Evolutionary conservation across 345 rosid species (phyloP).

Genomic region (Bretschneidera sinensis): DNA sequence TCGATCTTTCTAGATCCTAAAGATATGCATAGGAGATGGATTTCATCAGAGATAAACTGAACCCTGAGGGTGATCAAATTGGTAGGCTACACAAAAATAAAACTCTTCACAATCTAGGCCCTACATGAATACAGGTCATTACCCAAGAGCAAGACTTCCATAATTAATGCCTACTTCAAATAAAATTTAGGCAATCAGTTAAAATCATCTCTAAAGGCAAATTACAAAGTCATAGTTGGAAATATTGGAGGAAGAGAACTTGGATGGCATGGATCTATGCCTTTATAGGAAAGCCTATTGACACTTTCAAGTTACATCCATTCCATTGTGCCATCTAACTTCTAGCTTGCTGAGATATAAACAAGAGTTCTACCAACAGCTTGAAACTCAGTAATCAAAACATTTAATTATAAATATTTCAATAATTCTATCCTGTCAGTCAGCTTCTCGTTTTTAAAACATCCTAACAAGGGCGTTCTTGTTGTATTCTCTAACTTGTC

Average conservation of each 20-base stretch:
- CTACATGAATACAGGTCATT: background rate
- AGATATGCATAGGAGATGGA: background rate
- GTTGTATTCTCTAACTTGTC: conserved; percentile 21
- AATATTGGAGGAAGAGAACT: background rate
- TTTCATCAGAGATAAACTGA: too few species aligned
- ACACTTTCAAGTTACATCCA: background rate
- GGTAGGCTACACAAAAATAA: too few species aligned
- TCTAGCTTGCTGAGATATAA: background rate
- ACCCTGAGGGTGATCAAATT: too few species aligned
- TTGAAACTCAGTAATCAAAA: background rate
- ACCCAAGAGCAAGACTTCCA: background rate
- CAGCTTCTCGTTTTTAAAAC: background rate
- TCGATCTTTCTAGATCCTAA: too few species aligned
- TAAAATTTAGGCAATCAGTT: background rate
- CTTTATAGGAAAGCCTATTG: too few species aligned
- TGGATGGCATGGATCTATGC: background rate
- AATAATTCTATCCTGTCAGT: conserved; percentile 1
- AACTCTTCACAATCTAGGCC: too few species aligned
- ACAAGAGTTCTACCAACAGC: background rate
- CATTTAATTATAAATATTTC: background rate
- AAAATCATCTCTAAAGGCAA: background rate
- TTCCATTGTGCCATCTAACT: background rate
- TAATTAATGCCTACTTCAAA: too few species aligned
- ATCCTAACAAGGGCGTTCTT: background rate
- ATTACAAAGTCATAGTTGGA: background rate